Conservation (phyloP, 2,329 filamentous ascomycete genomes). For the Fusarium subtropicale region DNA sequence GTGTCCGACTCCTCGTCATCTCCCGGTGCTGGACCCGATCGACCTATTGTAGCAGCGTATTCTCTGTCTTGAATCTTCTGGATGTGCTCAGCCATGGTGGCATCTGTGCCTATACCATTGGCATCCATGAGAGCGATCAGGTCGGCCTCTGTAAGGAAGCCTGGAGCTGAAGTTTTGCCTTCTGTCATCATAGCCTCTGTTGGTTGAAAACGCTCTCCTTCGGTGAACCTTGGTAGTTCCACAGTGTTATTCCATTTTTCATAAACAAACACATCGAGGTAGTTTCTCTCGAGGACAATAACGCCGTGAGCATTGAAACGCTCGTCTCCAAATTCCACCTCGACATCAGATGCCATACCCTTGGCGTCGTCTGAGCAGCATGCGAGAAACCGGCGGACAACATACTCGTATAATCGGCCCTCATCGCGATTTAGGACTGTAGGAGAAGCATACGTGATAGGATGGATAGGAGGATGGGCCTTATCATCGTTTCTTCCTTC, state of each 20-base stretch:
- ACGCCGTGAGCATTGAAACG: conserved; percentile 85
- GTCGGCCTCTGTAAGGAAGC: conserved; percentile 93
- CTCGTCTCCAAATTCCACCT: conserved; percentile 86
- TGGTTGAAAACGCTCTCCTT: conserved; percentile 86
- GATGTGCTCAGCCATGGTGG: conserved; percentile 99
- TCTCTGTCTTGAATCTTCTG: conserved; percentile 91
- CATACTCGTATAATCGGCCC: conserved; percentile 88
- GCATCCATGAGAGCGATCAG: conserved; percentile 97
- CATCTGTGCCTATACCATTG: conserved; percentile 97
- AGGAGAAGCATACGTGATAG: conserved; percentile 83
- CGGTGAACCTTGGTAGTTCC: conserved; percentile 80
- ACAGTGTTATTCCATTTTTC: conserved; percentile 95
- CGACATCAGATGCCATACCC: conserved; percentile 85
- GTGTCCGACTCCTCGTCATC: conserved; percentile 55
- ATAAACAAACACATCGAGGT: conserved; percentile 94
- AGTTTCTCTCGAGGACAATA: conserved; percentile 88
- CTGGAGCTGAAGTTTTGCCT: conserved; percentile 87
- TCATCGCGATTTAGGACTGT: conserved; percentile 74
- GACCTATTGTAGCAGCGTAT: conserved; percentile 78
- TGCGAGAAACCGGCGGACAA: conserved; percentile 89
- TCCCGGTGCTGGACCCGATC: conserved; percentile 51
- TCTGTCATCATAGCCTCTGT: conserved; percentile 90
- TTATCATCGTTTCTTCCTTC: conserved; percentile 92
- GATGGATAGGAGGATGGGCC: conserved; percentile 96
- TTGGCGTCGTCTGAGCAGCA: conserved; percentile 96